Percentiles rank a stretch among this genome's conserved stretches.
Conservation (phyloP, 2,329 filamentous ascomycete genomes). For the Thielaviopsis populi region DNA sequence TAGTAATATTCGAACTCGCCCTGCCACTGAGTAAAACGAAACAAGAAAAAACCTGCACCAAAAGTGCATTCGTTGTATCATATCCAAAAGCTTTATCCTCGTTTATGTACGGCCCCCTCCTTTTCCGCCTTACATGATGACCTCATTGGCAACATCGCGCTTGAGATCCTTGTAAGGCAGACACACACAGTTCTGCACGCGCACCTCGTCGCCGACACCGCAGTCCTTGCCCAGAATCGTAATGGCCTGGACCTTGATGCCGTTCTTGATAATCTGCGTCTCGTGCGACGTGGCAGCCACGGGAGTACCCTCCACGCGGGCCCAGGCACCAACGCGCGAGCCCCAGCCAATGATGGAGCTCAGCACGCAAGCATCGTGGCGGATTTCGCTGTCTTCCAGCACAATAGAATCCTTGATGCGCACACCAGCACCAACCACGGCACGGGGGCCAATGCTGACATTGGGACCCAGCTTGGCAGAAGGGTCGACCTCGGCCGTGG, state of each 20-base stretch:
- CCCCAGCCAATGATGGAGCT: slow-evolving; percentile 97
- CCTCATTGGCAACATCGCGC: slow-evolving; percentile 75
- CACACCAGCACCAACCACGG: slow-evolving; percentile 66
- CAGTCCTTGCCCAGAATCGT: slow-evolving; percentile 97
- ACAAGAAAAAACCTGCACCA: not conserved
- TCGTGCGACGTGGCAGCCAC: slow-evolving; percentile 76
- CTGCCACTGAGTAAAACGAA: not conserved
- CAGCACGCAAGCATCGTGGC: slow-evolving; percentile 88
- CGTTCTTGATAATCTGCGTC: slow-evolving; percentile 93
- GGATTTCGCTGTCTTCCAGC: slow-evolving; percentile 86
- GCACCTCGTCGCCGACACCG: slow-evolving; percentile 78
- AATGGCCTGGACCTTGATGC: slow-evolving; percentile 95
- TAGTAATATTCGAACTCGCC: slow-evolving; percentile 1
- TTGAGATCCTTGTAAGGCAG: slow-evolving; percentile 97
- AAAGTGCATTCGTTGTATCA: not conserved
- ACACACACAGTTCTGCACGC: slow-evolving; percentile 96
- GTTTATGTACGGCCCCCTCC: not conserved
- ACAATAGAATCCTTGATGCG: slow-evolving; percentile 95
- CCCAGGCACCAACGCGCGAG: slow-evolving; percentile 93
- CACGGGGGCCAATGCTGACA: slow-evolving; percentile 88
- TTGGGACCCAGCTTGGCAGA: slow-evolving; percentile 95
- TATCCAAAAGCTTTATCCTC: not conserved
- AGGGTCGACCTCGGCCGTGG: slow-evolving; percentile 75
- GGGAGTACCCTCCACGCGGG: slow-evolving; percentile 87
- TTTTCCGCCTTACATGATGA: slow-evolving; percentile 64